Conservation (phyloP, 2,329 filamentous ascomycete species). For the Arthrinium puccinioides region DNA sequence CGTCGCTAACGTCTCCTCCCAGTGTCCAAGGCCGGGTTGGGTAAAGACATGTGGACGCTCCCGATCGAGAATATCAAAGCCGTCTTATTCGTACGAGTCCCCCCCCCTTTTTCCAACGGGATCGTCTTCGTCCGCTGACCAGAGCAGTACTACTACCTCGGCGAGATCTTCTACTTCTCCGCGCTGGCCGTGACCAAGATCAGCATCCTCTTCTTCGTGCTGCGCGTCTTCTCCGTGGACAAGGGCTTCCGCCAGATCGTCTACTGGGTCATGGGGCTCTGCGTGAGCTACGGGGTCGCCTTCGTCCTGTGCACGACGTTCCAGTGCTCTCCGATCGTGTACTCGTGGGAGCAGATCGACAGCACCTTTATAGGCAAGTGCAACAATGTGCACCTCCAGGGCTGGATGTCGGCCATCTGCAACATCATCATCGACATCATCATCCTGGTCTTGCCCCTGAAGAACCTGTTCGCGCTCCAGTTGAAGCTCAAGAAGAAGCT, state of each 20-base stretch:
- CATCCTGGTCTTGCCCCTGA: slow-evolving; percentile 22
- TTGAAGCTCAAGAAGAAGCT: slow-evolving; percentile 24
- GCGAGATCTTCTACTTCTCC: slow-evolving; percentile 26
- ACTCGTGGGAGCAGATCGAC: slow-evolving; percentile 21
- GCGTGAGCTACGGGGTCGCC: slow-evolving; percentile 15
- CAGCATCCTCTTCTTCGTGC: slow-evolving; percentile 24
- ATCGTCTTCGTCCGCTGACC: background rate
- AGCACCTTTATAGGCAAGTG: slow-evolving; percentile 14
- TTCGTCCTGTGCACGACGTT: slow-evolving; percentile 15
- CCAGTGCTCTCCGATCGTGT: slow-evolving; percentile 24
- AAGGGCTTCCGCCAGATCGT: slow-evolving; percentile 16
- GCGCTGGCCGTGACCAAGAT: slow-evolving; percentile 25
- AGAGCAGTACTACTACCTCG: slow-evolving; percentile 19
- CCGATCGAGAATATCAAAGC: slow-evolving; percentile 9
- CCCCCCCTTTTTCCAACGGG: background rate
- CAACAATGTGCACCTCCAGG: slow-evolving; percentile 23
- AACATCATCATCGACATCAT: slow-evolving; percentile 20
- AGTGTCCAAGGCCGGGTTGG: slow-evolving; percentile 9
- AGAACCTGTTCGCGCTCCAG: slow-evolving; percentile 19
- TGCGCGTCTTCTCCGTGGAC: slow-evolving; percentile 24
- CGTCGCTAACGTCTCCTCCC: too few relatives aligned
- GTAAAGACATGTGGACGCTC: slow-evolving; percentile 13
- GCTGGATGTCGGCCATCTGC: slow-evolving; percentile 20
- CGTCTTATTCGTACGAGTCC: slow-evolving; percentile 7
- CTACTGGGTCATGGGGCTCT: slow-evolving; percentile 19